Conservation (phyloP, 176 grass and related monocot species). For the Oryza meyeriana region DNA sequence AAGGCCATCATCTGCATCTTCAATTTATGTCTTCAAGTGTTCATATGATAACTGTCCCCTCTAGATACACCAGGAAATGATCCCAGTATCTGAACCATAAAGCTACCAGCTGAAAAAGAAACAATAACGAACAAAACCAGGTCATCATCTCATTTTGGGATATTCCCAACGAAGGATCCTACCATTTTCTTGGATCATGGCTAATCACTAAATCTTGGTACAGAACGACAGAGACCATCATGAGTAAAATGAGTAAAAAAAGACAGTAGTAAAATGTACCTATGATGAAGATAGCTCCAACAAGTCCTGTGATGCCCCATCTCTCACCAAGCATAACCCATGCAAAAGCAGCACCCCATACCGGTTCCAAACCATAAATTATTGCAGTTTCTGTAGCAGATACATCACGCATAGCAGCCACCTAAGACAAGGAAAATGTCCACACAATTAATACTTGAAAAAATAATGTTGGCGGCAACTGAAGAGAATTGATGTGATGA, state of each 20-base stretch:
- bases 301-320: slow-evolving; percentile 43
- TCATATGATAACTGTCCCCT: slow-evolving; percentile 30
- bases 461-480: background rate
- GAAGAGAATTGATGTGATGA: background rate
- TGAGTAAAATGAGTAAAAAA: background rate
- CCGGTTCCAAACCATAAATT: slow-evolving; percentile 58
- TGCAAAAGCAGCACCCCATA: slow-evolving; percentile 58
- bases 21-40: slow-evolving; percentile 14
- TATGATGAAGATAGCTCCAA: slow-evolving; percentile 47
- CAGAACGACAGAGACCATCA: background rate
- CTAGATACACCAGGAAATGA: slow-evolving; percentile 25
- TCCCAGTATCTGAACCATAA: slow-evolving; percentile 53
- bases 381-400: slow-evolving; percentile 65
- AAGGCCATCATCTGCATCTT: background rate
- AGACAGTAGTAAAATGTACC: slow-evolving; percentile 18
- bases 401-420: slow-evolving; percentile 52
- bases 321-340: slow-evolving; percentile 52
- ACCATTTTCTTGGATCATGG: background rate
- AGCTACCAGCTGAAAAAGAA: slow-evolving; percentile 40
- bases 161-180: background rate
- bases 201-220: background rate
- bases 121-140: background rate
- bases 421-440: slow-evolving; percentile 19
- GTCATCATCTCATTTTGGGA: slow-evolving; percentile 17
- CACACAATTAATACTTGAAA: background rate